A percentile compares a stretch with the other conserved stretches of the same genome.
Conservation (phyloP, 2,329 filamentous ascomycete genomes). For the Phaeophleospora eucalypticola region DNA sequence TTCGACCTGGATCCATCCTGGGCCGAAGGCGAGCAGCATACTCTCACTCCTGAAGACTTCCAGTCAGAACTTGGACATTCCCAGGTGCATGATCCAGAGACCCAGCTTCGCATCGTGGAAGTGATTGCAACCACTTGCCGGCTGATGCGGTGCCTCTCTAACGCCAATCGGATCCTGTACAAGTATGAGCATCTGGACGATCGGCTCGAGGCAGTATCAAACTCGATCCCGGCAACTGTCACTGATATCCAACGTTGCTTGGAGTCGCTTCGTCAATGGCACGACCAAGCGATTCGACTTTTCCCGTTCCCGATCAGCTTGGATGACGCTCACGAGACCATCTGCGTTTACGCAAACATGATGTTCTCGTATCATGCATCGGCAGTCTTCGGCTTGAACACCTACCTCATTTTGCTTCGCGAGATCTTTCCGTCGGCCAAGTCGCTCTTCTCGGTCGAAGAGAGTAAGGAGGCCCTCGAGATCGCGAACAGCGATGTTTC, state of each 20-base stretch:
- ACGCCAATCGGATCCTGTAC: constrained; percentile 17
- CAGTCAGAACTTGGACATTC: constrained; percentile 18
- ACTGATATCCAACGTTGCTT: constrained; percentile 15
- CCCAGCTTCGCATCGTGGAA: constrained; percentile 22
- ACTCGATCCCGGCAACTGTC: constrained; percentile 11
- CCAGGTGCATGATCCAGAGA: constrained; percentile 20
- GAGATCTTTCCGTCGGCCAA: constrained; percentile 15
- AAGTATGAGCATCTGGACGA: constrained; percentile 19
- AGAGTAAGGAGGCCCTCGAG: constrained; percentile 18
- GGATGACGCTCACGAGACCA: constrained; percentile 19
- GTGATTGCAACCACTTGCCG: constrained; percentile 17
- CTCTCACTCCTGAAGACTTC: constrained; percentile 17
- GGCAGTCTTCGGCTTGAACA: constrained; percentile 20
- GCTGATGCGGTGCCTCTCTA: constrained; percentile 18
- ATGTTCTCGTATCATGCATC: constrained; percentile 23
- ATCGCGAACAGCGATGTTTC: constrained; percentile 19
- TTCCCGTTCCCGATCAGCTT: constrained; percentile 21
- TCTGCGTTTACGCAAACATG: constrained; percentile 22
- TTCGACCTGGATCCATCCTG: constrained; percentile 14
- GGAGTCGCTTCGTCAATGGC: constrained; percentile 17
- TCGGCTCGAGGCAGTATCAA: constrained; percentile 16
- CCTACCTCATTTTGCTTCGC: constrained; percentile 18
- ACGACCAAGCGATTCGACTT: constrained; percentile 17
- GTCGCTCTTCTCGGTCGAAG: constrained; percentile 18
- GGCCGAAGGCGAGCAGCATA: constrained; percentile 18